Base-by-base conservation (phyloP, 805 yeast species). In the Saccharomycopsis amapae region DNA sequence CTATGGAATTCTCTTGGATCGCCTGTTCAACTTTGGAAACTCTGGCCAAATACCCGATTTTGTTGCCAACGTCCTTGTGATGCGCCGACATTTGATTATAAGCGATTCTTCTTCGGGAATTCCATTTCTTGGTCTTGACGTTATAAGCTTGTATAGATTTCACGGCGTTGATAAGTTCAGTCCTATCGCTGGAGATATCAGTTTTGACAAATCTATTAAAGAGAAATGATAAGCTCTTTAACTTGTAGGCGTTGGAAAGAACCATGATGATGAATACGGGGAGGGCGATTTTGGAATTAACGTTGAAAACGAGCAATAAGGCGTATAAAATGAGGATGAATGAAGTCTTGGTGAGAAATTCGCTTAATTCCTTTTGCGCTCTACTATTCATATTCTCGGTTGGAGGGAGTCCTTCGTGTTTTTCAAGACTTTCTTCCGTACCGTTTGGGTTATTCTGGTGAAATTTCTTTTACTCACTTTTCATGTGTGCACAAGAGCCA, bases 11-110 rank as follows among this genome's bases (percentile, higher is more conserved):
- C 9, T 55, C 56, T 4, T 54, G 60, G 4, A 79, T 68, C 10
- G 71, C 63, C 1, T 53, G 49, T 48, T 82, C 85, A 1, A 79
- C 68, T 5, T 56, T 52, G 15, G 66, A 60, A 41, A 85, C 60
- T 53, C 83, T 78, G 18, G 66, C 62, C 24, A 71, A 51, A 64
- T 84, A 79, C 0, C 81, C 80, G 1, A 74, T 67, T 20, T 69
- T 62, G 9, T 65, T 67, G 20, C 78, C 77, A 26, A 76, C 58
- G 12, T 68, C 62, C 56, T 79, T 85, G 52, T 80, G 86, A 44
- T 73, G 63, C 67, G 73, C 68, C 3, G 73, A 58, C 73, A 81
- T 65, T 53, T 67, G 54, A 50, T 69, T 70, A 58, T 67, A 71
- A 32, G 71, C 56, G 18, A 62, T 59, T 24, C 71, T 60, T 42